Conservation (phyloP, 2,329 filamentous ascomycete species). For the Microsporum ferrugineum region DNA sequence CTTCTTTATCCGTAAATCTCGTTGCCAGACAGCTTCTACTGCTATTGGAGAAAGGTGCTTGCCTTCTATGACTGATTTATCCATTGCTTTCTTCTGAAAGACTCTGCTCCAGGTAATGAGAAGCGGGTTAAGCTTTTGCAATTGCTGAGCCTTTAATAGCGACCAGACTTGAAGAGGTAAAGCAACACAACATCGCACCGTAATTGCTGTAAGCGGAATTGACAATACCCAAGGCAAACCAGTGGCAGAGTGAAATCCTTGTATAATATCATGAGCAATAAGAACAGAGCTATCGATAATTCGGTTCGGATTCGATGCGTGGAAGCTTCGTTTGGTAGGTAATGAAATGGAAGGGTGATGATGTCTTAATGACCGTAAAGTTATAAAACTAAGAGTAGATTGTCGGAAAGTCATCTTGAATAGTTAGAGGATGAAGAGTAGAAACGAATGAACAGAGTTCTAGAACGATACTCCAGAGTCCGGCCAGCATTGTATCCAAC, state of each 20-base stretch:
- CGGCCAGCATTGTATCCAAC: not conserved
- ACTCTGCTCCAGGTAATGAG: slow-evolving; percentile 26
- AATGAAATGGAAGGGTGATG: not conserved
- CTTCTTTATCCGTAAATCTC: not conserved
- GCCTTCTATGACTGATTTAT: not conserved
- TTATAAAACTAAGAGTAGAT: not conserved
- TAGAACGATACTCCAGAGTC: not conserved
- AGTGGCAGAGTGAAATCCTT: slow-evolving; percentile 40
- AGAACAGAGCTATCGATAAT: slow-evolving; percentile 35
- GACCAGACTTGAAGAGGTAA: slow-evolving; percentile 38
- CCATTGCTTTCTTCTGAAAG: slow-evolving; percentile 1
- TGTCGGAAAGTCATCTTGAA: not conserved
- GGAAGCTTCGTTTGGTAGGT: slow-evolving; percentile 29
- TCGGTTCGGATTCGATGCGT: slow-evolving; percentile 35
- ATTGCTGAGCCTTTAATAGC: slow-evolving; percentile 29
- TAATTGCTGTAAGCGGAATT: slow-evolving; percentile 44
- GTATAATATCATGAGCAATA: slow-evolving; percentile 37
- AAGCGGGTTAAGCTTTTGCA: slow-evolving; percentile 36
- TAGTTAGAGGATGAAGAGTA: not conserved
- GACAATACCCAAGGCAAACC: slow-evolving; percentile 44
- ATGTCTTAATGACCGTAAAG: not conserved
- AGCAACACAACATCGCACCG: slow-evolving; percentile 39
- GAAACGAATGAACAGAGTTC: not conserved
- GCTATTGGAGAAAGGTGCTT: slow-evolving; percentile 15
- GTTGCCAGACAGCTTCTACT: slow-evolving; percentile 17